These are phyloP conservation scores for Debaryomyces nepalensis DNA, from an alignment of 1,139 yeast genomes.

Conservation along the genomic window DNA sequence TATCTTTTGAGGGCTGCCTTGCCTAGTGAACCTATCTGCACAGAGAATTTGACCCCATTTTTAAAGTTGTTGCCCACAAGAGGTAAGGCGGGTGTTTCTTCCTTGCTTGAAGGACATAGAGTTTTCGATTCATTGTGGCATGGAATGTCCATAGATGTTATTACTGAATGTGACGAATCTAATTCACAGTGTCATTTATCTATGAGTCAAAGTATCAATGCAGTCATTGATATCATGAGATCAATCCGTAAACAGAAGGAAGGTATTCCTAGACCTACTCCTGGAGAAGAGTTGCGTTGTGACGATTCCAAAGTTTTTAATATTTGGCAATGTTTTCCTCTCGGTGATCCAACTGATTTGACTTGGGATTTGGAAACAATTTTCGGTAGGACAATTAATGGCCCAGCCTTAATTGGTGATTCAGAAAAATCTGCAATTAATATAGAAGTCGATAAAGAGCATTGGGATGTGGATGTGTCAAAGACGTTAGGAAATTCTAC, in stretches of 20 bases:
- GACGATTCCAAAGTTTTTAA: slow-evolving; percentile 63
- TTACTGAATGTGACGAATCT: slow-evolving; percentile 52
- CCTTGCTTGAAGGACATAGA: slow-evolving; percentile 90
- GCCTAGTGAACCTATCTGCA: slow-evolving; percentile 95
- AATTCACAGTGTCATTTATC: slow-evolving; percentile 50
- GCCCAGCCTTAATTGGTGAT: slow-evolving; percentile 59
- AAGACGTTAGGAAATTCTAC: slow-evolving; percentile 22
- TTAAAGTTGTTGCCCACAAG: slow-evolving; percentile 88
- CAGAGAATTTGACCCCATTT: slow-evolving; percentile 95
- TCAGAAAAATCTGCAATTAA: slow-evolving; percentile 45
- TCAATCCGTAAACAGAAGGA: slow-evolving; percentile 59
- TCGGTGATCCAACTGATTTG: slow-evolving; percentile 56
- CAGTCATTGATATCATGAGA: slow-evolving; percentile 74
- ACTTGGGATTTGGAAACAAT: slow-evolving; percentile 63
- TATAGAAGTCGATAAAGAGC: slow-evolving; percentile 44
- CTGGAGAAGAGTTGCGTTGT: slow-evolving; percentile 72
- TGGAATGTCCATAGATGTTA: slow-evolving; percentile 83
- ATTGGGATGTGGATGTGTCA: slow-evolving; percentile 51
- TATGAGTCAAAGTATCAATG: slow-evolving; percentile 73
- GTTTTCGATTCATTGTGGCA: slow-evolving; percentile 97
- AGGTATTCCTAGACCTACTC: slow-evolving; percentile 81
- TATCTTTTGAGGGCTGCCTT: slow-evolving; percentile 80
- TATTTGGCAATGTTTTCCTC: slow-evolving; percentile 78
- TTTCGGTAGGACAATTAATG: slow-evolving; percentile 70
- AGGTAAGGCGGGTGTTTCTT: slow-evolving; percentile 88